A percentile compares a stretch with the other conserved stretches of the same genome.
phyloP scores from a whole-genome alignment of 495 filamentous ascomycete genomes.

The Neurospora tetrasperma region DNA sequence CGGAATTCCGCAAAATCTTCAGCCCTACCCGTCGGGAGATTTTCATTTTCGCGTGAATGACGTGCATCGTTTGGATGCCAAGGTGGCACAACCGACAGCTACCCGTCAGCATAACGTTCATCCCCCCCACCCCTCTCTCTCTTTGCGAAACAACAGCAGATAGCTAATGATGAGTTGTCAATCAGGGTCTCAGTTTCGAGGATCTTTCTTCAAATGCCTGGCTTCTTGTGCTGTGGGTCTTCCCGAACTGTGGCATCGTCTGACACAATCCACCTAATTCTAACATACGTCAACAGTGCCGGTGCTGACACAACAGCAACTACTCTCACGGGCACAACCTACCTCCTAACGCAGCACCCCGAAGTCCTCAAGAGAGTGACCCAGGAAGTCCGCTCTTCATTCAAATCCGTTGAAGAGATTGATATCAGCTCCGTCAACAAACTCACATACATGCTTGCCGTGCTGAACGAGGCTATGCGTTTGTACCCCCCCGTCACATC shows the following conservation, averaged over 20 bases:
- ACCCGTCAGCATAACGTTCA: background rate
- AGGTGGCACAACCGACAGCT: background rate
- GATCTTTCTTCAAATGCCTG: constrained; percentile 8
- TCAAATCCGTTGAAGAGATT: constrained; percentile 38
- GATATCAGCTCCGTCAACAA: constrained; percentile 28
- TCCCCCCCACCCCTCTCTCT: background rate
- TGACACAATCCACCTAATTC: background rate
- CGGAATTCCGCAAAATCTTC: background rate
- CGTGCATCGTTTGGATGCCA: background rate
- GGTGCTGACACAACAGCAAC: constrained; percentile 48
- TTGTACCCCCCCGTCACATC: constrained; percentile 42
- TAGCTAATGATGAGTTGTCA: background rate
- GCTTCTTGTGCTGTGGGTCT: background rate
- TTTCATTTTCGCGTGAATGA: background rate
- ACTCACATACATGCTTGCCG: constrained; percentile 43
- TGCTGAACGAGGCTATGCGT: constrained; percentile 46
- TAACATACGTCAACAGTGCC: constrained; percentile 1
- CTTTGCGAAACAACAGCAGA: background rate
- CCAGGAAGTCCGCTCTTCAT: constrained; percentile 39
- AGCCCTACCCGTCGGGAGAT: background rate
- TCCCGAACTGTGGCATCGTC: background rate
- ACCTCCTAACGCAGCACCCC: constrained; percentile 38
- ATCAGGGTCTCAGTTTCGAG: background rate
- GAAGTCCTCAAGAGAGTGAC: constrained; percentile 27
- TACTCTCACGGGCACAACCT: constrained; percentile 36